phyloP scores from a whole-genome alignment of 106 monocot genomes.

The Dendrobium huoshanense region DNA sequence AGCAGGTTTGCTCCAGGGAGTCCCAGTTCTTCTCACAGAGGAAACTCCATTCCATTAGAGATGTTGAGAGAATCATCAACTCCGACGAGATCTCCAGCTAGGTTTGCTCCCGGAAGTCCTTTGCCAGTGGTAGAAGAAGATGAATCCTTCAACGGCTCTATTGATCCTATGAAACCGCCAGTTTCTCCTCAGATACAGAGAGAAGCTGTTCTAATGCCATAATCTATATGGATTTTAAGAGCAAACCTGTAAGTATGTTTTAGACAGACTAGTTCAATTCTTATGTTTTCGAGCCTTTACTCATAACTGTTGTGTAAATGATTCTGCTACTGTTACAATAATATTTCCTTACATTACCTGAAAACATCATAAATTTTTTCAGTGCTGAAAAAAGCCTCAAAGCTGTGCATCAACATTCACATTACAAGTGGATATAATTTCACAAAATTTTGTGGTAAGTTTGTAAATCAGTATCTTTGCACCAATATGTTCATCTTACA shows the following conservation, averaged over 20 bases:
- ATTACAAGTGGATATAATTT: no score
- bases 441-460: no score
- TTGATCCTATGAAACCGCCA: conserved; percentile 24
- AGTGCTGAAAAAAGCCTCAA: no score
- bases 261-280: background rate
- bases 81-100: conserved; percentile 21
- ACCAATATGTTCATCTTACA: no score
- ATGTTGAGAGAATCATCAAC: conserved; percentile 7
- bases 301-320: background rate
- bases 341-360: no score
- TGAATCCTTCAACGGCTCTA: background rate
- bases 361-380: no score
- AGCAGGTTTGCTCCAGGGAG: background rate
- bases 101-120: conserved; percentile 19
- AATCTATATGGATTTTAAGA: background rate
- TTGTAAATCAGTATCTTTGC: no score
- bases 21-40: conserved; percentile 1
- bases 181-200: conserved; percentile 18
- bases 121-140: conserved; percentile 16
- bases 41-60: background rate
- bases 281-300: background rate
- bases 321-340: background rate
- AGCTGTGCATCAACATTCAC: no score
- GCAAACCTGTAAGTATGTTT: background rate
- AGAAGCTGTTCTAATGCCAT: conserved; percentile 7